Base-by-base conservation (phyloP, 495 filamentous ascomycete genomes). In the Amorphotheca resinae region DNA sequence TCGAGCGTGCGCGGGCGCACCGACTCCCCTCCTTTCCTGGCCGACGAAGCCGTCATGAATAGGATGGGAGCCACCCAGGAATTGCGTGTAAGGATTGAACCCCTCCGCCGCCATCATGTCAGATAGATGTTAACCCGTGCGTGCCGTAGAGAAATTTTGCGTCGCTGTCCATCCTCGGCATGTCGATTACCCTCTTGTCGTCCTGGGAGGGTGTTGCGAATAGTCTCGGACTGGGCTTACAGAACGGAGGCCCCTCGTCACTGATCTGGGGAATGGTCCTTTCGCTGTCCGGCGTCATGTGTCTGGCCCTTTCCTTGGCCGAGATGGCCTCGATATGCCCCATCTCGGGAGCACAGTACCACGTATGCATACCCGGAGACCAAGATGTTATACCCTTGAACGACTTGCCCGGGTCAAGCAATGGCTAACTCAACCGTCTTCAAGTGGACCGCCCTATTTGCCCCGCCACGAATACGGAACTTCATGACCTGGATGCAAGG, bases 311-410 rank as follows among this genome's bases (percentile, higher is more conserved):
- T 2, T 60, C 59, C 7, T 33, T 64, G 22, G 59, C 46, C 2
- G 61, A 64, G 42, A 54, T 64, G 59, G 58, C 59, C 11, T 60
- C 56, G 15, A 61, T 64, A 52, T 59, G 51, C 31, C 46, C 49
- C n/a, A 35, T 41, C 39, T 9, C 41, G 46, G 34, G 34, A 18
- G 34, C 34, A 37, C 34, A 37, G 11, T 37, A 37, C 11, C 34
- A 37, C 11, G 28, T 50, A 49, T 34, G 40, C 42, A n/a, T n/a
- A 23, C 5, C 7, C 14, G 22, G 31, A 1, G 26, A 15, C 16
- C 28, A 7, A 6, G 38, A 20, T 38, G 7, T 21, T 11, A 35
- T 5, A 39, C 39, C 41, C 22, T 40, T 38, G 33, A 33, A 43
- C 35, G 41, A 28, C 41, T 33, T 18, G 33, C 8, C 4, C 4